Percentiles rank a stretch among this genome's conserved stretches.
phyloP scores from a whole-genome alignment of 2,329 filamentous ascomycete species.

The Aurifilum marmelostoma region DNA sequence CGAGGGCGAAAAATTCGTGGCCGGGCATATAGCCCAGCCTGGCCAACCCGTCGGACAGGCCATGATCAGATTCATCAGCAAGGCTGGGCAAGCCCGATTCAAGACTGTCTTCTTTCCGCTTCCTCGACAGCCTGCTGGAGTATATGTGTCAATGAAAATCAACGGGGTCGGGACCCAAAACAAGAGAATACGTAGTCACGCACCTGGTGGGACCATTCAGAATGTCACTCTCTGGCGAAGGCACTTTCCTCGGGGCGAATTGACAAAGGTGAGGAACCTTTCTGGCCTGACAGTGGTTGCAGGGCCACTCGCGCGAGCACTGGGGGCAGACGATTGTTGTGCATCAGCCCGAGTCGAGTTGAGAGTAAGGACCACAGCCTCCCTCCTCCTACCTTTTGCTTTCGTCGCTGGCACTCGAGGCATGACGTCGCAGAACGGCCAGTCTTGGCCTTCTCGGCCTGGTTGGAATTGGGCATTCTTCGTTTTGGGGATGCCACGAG shows the following conservation, averaged over 20 bases:
- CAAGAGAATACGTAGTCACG: background rate
- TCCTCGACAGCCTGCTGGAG: constrained; percentile 31
- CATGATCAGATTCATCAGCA: constrained; percentile 20
- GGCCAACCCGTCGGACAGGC: constrained; percentile 26
- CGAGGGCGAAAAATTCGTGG: constrained; percentile 26
- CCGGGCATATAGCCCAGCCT: constrained; percentile 29
- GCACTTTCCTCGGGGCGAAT: constrained; percentile 42
- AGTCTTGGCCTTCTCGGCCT: constrained; percentile 24
- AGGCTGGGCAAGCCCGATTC: constrained; percentile 28
- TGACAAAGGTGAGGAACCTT: constrained; percentile 53
- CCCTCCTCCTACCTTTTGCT: constrained; percentile 48
- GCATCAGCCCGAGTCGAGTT: constrained; percentile 12
- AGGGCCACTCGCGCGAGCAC: constrained; percentile 55
- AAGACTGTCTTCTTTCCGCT: constrained; percentile 32
- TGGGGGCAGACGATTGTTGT: constrained; percentile 31
- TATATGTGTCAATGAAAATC: background rate
- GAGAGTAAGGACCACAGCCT: background rate
- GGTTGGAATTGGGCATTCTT: constrained; percentile 21
- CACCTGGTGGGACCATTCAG: constrained; percentile 18
- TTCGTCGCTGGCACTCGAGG: constrained; percentile 53
- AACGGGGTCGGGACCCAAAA: background rate
- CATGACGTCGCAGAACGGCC: constrained; percentile 39
- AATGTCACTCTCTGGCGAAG: constrained; percentile 27
- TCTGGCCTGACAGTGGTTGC: constrained; percentile 52
- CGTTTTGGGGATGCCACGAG: background rate